Conservation (phyloP, 192 early-diverging fungal species). For the Coemansia sp. region DNA sequence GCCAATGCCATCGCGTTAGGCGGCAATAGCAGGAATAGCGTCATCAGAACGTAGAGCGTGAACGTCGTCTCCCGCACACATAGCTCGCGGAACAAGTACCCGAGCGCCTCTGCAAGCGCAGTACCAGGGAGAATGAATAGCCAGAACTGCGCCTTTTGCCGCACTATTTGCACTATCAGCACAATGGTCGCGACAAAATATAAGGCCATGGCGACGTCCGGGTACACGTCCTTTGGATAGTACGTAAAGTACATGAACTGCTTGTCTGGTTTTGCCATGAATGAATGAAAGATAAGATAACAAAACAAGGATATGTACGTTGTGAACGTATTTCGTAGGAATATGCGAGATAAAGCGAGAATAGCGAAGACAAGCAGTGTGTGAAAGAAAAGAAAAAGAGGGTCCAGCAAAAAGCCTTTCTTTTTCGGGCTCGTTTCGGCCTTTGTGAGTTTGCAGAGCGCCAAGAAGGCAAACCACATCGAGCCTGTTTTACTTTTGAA, state of each 20-base stretch:
- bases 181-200: conserved; percentile 18
- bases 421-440: no score
- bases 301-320: neutral
- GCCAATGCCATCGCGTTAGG: conserved; percentile 37
- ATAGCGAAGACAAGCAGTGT: no score
- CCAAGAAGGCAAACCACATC: no score
- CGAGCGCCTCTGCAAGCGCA: conserved; percentile 29
- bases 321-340: no score
- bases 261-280: conserved; percentile 5
- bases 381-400: no score
- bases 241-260: conserved; percentile 46
- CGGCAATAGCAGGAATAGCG: conserved; percentile 42
- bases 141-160: conserved; percentile 29
- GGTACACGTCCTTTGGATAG: conserved; percentile 27
- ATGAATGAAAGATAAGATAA: neutral
- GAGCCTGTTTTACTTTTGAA: no score
- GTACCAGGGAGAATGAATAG: conserved; percentile 39
- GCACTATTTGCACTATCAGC: conserved; percentile 17
- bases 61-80: conserved; percentile 46
- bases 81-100: conserved; percentile 37
- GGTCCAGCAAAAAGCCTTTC: no score
- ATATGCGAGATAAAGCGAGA: no score
- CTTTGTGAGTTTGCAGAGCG: no score
- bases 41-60: conserved; percentile 39
- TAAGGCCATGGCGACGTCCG: conserved; percentile 25